Conservation (phyloP, 2,329 filamentous ascomycete species). For the Phialemonium atrogriseum region DNA sequence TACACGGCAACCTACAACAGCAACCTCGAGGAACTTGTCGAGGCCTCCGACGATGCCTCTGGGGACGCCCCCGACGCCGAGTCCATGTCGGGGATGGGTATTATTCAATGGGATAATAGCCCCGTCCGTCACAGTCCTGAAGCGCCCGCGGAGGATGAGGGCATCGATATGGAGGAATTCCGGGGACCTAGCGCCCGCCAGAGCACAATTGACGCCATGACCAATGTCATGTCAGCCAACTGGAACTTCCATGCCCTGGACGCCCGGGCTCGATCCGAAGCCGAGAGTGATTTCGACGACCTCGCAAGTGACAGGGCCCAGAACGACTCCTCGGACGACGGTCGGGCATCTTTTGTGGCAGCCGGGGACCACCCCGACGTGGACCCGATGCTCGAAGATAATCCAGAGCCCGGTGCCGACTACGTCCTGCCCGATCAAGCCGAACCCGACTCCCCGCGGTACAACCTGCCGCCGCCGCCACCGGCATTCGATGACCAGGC, state of each 20-base stretch:
- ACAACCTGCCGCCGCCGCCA: constrained; percentile 12
- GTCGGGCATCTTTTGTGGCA: too few species aligned
- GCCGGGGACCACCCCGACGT: constrained; percentile 19
- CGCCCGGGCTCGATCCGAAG: constrained; percentile 16
- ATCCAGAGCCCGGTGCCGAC: constrained; percentile 14
- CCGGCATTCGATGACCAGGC: constrained; percentile 8
- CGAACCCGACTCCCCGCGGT: constrained; percentile 5
- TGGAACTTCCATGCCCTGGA: constrained; percentile 37
- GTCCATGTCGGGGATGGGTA: not conserved
- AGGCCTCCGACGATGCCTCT: not conserved
- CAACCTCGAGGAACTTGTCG: not conserved
- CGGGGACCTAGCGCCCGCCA: too few species aligned
- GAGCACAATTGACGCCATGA: constrained; percentile 15
- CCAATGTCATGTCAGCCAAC: constrained; percentile 15
- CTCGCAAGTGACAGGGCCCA: constrained; percentile 28
- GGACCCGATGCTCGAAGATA: constrained; percentile 17
- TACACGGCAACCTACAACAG: too few species aligned
- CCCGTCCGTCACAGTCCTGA: constrained; percentile 12
- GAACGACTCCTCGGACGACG: too few species aligned
- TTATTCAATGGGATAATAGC: not conserved
- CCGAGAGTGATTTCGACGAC: constrained; percentile 19
- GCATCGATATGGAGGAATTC: constrained; percentile 30
- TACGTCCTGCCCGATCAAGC: constrained; percentile 18
- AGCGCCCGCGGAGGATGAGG: constrained; percentile 30
- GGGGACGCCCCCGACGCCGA: constrained; percentile 6